Evolutionary conservation across 192 early-diverging fungal genomes (phyloP), one percentile per base, ranked within the genome.

Genomic region (Podila horticola): DNA sequence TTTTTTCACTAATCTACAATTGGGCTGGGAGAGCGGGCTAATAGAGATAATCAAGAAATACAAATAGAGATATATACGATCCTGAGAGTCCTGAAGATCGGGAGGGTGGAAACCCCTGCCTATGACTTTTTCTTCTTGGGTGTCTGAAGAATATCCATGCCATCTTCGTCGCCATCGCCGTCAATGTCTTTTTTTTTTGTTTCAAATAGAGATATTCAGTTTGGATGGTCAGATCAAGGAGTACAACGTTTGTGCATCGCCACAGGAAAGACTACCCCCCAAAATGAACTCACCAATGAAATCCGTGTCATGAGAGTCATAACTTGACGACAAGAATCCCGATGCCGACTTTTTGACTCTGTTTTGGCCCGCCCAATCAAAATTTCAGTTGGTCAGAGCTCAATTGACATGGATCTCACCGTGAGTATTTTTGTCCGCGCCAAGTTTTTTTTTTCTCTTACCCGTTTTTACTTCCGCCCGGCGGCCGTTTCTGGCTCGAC

Each of bases 381-480:
- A 41, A 41, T 1, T 36, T 36, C 69, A 71, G 75, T 71, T 62
- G 68, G 67, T 71, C 59, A 51, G 62, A 45, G 8, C 24, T 28
- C 28, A 26, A 29, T n/a, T n/a, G 10, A 20, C 24, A 52, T 17
- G 33, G 31, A 31, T 30, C 64, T 28, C n/a, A 45, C 29, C 24
- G 17, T 51, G 29, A 41, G 55, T 1, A 31, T 1, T 58, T 29
- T 68, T 28, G 7, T 41, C 38, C 12, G 11, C 41, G 15, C 0
- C 41, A 45, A 1, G 13, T 13, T 3, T 13, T 17, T 17, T 45
- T 7, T 45, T 2, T 45, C 15, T 1, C 77, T 81, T 73, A 71
- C 77, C 77, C 77, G 72, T 81, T 81, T 69, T 81, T 81, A 55
- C 71, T 73, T 73, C 66, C 52, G 4, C 77, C 77, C 29, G 77